phyloP scores from a whole-genome alignment of 768 basidiomycete species.

The Cystobasidium onofrii region DNA sequence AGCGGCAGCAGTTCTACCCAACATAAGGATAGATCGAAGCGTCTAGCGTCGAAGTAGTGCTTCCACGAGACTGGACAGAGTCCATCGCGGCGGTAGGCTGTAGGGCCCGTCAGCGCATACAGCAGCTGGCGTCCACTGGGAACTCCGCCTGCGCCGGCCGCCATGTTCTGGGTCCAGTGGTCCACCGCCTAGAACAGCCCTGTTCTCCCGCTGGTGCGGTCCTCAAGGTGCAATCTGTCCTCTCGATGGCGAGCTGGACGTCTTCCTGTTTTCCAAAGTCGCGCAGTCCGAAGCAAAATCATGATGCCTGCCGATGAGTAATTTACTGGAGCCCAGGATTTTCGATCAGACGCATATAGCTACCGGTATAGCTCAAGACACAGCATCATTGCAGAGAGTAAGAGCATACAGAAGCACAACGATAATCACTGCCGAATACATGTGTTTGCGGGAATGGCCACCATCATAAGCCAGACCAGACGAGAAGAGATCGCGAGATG shows the following conservation, averaged over 20 bases:
- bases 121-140: background rate
- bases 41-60: slow-evolving; percentile 18
- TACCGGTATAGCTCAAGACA: no score
- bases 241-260: background rate
- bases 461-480: no score
- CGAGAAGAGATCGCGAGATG: no score
- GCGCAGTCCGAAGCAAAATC: no score
- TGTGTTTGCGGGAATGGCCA: no score
- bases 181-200: background rate
- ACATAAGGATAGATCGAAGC: slow-evolving; percentile 26
- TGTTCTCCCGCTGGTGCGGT: background rate
- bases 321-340: no score
- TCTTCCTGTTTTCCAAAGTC: background rate
- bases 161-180: background rate
- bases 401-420: no score
- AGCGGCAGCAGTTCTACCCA: slow-evolving; percentile 18
- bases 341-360: no score
- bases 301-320: background rate
- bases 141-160: background rate
- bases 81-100: background rate
- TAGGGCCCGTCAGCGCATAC: slow-evolving; percentile 10
- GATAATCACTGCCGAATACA: no score
- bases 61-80: slow-evolving; percentile 20
- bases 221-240: background rate
- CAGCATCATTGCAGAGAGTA: no score